phyloP scores from a whole-genome alignment of 2,329 filamentous ascomycete genomes.

The Lachnellula hyalina region DNA sequence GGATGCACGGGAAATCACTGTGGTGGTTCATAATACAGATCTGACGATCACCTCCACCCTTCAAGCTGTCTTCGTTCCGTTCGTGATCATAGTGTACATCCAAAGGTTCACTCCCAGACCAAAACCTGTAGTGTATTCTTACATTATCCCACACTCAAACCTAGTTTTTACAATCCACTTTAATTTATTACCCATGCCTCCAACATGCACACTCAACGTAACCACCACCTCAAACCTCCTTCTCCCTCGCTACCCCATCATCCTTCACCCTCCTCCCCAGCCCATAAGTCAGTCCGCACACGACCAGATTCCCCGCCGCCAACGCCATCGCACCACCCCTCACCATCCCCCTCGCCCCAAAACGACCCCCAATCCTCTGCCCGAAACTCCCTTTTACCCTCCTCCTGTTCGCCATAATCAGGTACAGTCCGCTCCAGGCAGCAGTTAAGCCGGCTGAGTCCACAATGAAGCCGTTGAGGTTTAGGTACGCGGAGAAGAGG shows the following conservation, averaged over 20 bases:
- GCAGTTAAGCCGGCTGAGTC: slow-evolving; percentile 59
- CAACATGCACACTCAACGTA: too few species aligned
- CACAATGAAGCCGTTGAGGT: slow-evolving; percentile 55
- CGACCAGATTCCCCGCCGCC: slow-evolving; percentile 44
- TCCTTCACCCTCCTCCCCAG: slow-evolving; percentile 39
- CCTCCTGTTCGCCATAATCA: slow-evolving; percentile 56
- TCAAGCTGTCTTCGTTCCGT: neutral
- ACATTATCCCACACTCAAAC: too few species aligned
- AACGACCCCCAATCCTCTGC: slow-evolving; percentile 40
- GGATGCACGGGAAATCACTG: neutral
- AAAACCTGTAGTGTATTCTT: too few species aligned
- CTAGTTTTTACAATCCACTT: too few species aligned
- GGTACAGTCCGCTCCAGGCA: slow-evolving; percentile 60
- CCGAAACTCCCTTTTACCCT: slow-evolving; percentile 27
- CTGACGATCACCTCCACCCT: neutral
- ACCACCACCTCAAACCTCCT: neutral
- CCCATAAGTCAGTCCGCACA: slow-evolving; percentile 46
- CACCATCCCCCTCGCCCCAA: slow-evolving; percentile 45
- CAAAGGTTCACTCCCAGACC: neutral
- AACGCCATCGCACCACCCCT: slow-evolving; percentile 46
- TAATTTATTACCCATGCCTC: too few species aligned
- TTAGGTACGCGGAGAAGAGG: slow-evolving; percentile 61
- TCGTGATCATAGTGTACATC: neutral
- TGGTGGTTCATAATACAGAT: neutral
- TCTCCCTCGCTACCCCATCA: slow-evolving; percentile 9